phyloP scores from a whole-genome alignment of 352 stramenopile genomes.

The Globisporangium splendens region DNA sequence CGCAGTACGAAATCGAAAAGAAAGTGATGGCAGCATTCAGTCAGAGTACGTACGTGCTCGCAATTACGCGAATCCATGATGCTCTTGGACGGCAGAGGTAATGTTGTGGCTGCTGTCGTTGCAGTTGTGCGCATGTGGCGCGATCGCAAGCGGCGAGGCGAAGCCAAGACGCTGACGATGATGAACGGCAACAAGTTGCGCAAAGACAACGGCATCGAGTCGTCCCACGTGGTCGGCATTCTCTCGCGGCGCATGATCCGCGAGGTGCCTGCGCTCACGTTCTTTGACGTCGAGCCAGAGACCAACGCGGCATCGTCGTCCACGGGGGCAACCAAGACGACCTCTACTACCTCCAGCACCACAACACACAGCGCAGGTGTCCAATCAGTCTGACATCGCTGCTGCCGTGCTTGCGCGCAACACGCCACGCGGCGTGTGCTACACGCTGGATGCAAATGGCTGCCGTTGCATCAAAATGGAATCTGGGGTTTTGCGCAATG shows the following conservation, averaged over 20 bases:
- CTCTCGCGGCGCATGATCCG: slow-evolving; percentile 69
- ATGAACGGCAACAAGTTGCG: slow-evolving; percentile 55
- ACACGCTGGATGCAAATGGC: slow-evolving; percentile 57
- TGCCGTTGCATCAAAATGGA: slow-evolving; percentile 75
- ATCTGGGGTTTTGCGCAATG: slow-evolving; percentile 19
- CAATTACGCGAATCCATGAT: neutral
- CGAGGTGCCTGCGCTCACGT: slow-evolving; percentile 72
- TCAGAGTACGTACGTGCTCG: slow-evolving; percentile 32
- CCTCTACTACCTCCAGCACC: too few species aligned
- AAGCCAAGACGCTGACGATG: slow-evolving; percentile 44
- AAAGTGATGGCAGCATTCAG: slow-evolving; percentile 50
- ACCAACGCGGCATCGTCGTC: neutral
- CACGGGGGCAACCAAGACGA: neutral
- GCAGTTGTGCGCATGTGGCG: slow-evolving; percentile 63
- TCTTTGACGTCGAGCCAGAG: slow-evolving; percentile 58
- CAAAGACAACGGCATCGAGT: slow-evolving; percentile 50
- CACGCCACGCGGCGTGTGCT: slow-evolving; percentile 62
- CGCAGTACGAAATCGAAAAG: slow-evolving; percentile 25
- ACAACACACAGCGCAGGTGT: neutral
- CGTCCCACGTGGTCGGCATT: slow-evolving; percentile 69
- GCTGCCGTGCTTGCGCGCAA: neutral
- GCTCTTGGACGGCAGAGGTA: neutral
- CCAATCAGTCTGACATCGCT: neutral
- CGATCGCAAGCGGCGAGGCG: slow-evolving; percentile 42
- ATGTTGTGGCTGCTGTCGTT: neutral